Percentiles rank a stretch among this genome's conserved stretches.
These are phyloP conservation scores for Globisporangium paddicum DNA, from an alignment of 352 stramenopile species.

Conservation along the genomic window DNA sequence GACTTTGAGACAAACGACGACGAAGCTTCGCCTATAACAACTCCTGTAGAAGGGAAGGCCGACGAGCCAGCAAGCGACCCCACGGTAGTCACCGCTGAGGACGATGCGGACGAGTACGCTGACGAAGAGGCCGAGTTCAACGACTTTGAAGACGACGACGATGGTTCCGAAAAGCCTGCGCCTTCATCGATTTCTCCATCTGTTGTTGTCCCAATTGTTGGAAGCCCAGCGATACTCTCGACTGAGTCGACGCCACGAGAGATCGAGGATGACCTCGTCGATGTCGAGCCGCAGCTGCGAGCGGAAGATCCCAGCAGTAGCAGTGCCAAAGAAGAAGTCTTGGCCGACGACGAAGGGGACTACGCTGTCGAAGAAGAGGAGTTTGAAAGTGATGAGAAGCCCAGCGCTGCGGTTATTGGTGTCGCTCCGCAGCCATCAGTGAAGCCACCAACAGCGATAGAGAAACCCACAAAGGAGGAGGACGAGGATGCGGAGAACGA, in stretches of 20 bases:
- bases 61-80: neutral
- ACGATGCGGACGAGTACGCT: slow-evolving; percentile 25
- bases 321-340: slow-evolving; percentile 8
- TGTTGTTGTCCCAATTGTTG: neutral
- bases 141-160: slow-evolving; percentile 28
- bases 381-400: slow-evolving; percentile 32
- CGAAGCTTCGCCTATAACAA: neutral
- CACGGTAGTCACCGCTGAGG: slow-evolving; percentile 2
- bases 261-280: slow-evolving; percentile 28
- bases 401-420: neutral
- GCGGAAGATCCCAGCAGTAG: neutral
- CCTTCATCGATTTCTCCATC: neutral
- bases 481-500: slow-evolving; percentile 21
- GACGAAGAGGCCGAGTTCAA: slow-evolving; percentile 44
- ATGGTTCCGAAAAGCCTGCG: neutral
- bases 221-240: slow-evolving; percentile 3
- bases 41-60: neutral
- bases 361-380: slow-evolving; percentile 37
- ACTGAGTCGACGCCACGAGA: slow-evolving; percentile 18
- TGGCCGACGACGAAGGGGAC: slow-evolving; percentile 27
- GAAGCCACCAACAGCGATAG: neutral
- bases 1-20: slow-evolving; percentile 9
- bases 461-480: neutral
- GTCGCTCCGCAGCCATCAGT: neutral
- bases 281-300: slow-evolving; percentile 4